Evolutionary conservation across 345 rosid genomes (phyloP), one percentile per base, ranked within the genome.

Genomic region (Laguncularia racemosa): DNA sequence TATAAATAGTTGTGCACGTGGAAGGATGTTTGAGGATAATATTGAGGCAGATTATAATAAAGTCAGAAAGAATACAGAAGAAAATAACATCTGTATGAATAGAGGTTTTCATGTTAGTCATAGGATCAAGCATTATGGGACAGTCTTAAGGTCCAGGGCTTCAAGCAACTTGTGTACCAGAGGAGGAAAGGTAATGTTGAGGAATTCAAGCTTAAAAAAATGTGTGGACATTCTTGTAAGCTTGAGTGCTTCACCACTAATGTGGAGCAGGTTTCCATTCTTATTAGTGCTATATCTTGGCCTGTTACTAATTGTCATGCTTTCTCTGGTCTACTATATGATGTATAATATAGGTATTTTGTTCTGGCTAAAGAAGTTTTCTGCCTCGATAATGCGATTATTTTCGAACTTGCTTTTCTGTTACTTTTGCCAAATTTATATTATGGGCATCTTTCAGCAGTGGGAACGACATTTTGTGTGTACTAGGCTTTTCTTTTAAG

Each of bases 121-220:
- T 64, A 71, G 66, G 73, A 61, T 70, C 59, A 67, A 74, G 59
- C 60, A 54, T 63, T 64, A 58, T 64, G 43, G 65, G 72, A 57
- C 67, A 57, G 48, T 57, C 69, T 51, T 28, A 69, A 71, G 68
- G 49, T 69, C 68, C 66, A 62, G 68, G 73, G 76, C 67, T 76
- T 62, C 83, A 20, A 70, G 59, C 53, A 64, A 78, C 73, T 59
- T 73, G 60, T 59, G 55, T 79, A 70, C 70, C 71, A 72, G 76
- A 63, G 73, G 67, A 70, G 72, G 63, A 65, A 80, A 88, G 96
- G 96, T 83, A 79, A 81, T 70, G 70, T 61, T 52, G 67, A 50
- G 65, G 77, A 73, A 72, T 52, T 61, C 61, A 20, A 63, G 57
- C 57, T 56, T 62, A 58, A 58, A 50, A 64, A 54, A 64, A 59